Evolutionary conservation across 1,284 basidiomycete genomes (phyloP).

Genomic region (Pseudozyma sp.): DNA sequence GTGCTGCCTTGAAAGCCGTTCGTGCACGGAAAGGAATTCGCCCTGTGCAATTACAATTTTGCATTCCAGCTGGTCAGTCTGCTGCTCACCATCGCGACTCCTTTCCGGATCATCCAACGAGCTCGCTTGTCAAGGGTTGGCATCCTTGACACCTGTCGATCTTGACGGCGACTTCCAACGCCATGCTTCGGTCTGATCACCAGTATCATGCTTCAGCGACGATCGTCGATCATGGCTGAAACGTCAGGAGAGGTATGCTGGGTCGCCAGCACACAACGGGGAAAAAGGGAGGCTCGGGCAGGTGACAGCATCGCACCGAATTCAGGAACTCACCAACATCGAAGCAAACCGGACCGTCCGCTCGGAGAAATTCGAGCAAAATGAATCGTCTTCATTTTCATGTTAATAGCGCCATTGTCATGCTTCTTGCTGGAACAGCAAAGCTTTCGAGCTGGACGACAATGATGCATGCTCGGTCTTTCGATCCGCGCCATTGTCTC

Average conservation of each 20-base stretch:
- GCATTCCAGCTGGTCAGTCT: too few species aligned
- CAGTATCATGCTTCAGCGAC: neutral
- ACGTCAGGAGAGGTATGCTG: constrained; percentile 13
- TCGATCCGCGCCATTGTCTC: too few species aligned
- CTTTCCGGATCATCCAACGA: constrained; percentile 7
- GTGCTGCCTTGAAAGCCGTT: neutral
- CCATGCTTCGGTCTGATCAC: neutral
- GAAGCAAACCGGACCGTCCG: too few species aligned
- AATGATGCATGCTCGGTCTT: too few species aligned
- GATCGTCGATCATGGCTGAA: constrained; percentile 19
- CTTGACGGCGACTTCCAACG: neutral
- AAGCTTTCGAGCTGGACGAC: too few species aligned
- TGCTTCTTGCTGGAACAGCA: too few species aligned
- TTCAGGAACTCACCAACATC: too few species aligned
- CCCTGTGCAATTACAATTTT: too few species aligned
- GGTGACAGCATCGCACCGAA: neutral
- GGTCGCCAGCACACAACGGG: neutral
- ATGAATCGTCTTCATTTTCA: too few species aligned
- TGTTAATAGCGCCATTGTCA: too few species aligned
- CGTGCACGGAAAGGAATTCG: too few species aligned
- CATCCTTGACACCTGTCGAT: constrained; percentile 9
- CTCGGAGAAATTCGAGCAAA: too few species aligned
- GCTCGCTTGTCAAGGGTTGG: constrained; percentile 8
- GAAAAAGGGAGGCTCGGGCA: neutral
- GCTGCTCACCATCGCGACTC: neutral